Base-by-base conservation (phyloP, 208 protist genomes). In the Tritrichomonas musculus region DNA sequence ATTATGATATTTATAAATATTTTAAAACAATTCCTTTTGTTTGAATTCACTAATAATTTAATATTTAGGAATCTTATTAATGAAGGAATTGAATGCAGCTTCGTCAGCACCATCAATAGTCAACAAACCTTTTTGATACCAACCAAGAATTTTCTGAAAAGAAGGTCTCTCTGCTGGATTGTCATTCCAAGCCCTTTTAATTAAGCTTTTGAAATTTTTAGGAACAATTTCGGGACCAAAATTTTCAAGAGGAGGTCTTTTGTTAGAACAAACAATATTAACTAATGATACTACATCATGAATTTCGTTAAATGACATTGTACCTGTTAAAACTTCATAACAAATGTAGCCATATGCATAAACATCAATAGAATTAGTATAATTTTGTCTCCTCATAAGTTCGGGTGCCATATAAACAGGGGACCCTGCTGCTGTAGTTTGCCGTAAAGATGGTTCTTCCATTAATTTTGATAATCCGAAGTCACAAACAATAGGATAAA, bases 371-470 rank as follows among this genome's bases (percentile, higher is more conserved):
- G 39, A 47, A 50, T 82, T 82, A 8, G 33, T n/a, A 27, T 82
- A 82, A 20, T 25, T 4, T 47, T 82, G 4, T 25, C 41, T 22
- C 22, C 2, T 20, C 2, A 47, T 17, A 8, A 47, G 5, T 77
- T 77, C 73, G 0, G 73, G 73, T 50, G 73, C 73, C 73, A 82
- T 82, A 25, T 47, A 82, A 50, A 82, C 41, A n/a, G 73, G 73
- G 20, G 73, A 47, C 22, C 73, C 73, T n/a, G 8, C 20, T 17
- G 33, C 4, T 41, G n/a, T 3, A 50, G 73, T 82, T 39, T 82
- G 64, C 20, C 64, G 11, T 8, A 69, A 8, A n/a, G 11, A n/a
- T 69, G 11, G 17, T n/a, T n/a, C 30, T 53, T 0, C 39, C 13
- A 82, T 39, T 11, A 47, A 41, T 39, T 88, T 88, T 57, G 77